phyloP scores from a whole-genome alignment of 2,329 filamentous ascomycete species.

The Fusarium annulatum region DNA sequence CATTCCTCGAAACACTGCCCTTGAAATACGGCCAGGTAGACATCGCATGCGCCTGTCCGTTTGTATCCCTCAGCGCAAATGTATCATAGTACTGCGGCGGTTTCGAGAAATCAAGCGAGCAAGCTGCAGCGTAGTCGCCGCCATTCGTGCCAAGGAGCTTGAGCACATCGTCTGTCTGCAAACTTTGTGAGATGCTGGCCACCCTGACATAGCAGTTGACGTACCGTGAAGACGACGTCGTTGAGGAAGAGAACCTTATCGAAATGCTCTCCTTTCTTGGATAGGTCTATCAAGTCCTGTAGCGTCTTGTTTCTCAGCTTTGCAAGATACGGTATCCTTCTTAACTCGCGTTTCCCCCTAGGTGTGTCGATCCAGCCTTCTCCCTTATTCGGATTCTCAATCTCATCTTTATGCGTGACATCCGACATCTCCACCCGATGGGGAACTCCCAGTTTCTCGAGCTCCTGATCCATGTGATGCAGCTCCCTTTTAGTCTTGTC shows the following conservation, averaged over 20 bases:
- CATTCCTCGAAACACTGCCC: conserved; percentile 60
- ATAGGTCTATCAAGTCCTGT: conserved; percentile 65
- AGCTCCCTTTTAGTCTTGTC: conserved; percentile 75
- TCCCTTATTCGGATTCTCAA: conserved; percentile 55
- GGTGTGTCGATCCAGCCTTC: conserved; percentile 74
- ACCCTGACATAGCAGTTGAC: conserved; percentile 17
- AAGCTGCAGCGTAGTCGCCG: conserved; percentile 70
- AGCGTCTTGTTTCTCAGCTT: conserved; percentile 72
- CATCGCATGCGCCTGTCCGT: conserved; percentile 62
- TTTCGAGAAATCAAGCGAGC: conserved; percentile 68
- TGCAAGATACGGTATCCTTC: conserved; percentile 77
- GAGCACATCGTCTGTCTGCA: conserved; percentile 65
- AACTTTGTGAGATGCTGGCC: background rate
- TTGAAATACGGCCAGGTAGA: conserved; percentile 70
- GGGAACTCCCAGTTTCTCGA: conserved; percentile 64
- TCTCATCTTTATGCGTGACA: conserved; percentile 68
- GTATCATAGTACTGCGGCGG: conserved; percentile 70
- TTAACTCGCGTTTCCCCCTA: conserved; percentile 63
- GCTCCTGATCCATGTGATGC: conserved; percentile 63
- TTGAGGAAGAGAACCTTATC: conserved; percentile 72
- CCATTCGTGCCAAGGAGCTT: conserved; percentile 66
- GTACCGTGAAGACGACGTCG: conserved; percentile 70
- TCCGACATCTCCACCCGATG: conserved; percentile 68
- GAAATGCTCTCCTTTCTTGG: conserved; percentile 61
- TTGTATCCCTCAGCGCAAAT: conserved; percentile 67